A percentile compares a stretch with the other conserved stretches of the same genome.
phyloP scores from a whole-genome alignment of 2,329 filamentous ascomycete species.

The Trichoderma citrinoviride region DNA sequence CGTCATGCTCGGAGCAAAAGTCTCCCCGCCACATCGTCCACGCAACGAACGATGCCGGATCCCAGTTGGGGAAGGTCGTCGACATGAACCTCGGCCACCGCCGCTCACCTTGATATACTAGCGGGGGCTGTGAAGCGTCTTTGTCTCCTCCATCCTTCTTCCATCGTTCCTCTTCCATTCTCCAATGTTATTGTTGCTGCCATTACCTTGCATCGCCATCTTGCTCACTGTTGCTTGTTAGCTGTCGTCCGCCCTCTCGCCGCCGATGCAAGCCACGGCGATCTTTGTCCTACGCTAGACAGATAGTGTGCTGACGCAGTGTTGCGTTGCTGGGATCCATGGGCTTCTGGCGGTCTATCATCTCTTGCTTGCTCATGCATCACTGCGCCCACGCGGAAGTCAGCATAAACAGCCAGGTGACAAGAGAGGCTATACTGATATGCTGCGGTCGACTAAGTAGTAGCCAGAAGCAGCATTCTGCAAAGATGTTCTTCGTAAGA shows the following conservation, averaged over 20 bases:
- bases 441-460: too few species aligned
- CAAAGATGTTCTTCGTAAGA: too few species aligned
- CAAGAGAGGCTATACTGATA: too few species aligned
- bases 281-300: neutral
- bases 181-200: neutral
- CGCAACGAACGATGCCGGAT: neutral
- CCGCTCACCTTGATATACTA: neutral
- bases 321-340: neutral
- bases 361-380: neutral
- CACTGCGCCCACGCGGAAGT: neutral
- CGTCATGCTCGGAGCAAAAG: neutral
- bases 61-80: constrained; percentile 13
- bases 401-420: neutral
- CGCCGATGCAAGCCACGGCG: neutral
- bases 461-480: too few species aligned
- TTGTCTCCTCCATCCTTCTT: neutral
- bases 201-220: neutral
- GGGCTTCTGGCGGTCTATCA: neutral
- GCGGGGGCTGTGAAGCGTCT: neutral
- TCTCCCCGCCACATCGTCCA: neutral
- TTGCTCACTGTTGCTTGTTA: too few species aligned
- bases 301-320: constrained; percentile 4
- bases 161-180: neutral
- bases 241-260: too few species aligned
- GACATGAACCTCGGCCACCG: constrained; percentile 1